A percentile compares a stretch with the other conserved stretches of the same genome.
Conservation (phyloP, 83 land plant genomes). For the Larix sibirica region DNA sequence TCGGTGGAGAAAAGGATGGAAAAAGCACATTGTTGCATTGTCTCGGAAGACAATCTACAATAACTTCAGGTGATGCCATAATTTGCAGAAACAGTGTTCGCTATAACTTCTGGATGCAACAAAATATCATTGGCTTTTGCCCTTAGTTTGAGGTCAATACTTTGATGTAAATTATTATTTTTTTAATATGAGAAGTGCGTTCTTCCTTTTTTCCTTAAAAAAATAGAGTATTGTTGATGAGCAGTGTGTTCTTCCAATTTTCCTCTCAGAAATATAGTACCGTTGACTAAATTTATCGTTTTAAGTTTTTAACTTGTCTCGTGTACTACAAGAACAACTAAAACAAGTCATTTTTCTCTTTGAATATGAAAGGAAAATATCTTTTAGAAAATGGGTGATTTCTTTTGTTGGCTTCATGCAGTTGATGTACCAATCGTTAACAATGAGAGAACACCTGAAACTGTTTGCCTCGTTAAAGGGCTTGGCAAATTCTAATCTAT, state of each 20-base stretch:
- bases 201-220: too few relatives aligned
- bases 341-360: neutral
- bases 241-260: too few relatives aligned
- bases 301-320: too few relatives aligned
- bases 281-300: too few relatives aligned
- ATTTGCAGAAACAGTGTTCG: conserved; percentile 31
- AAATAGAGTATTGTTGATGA: too few relatives aligned
- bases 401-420: conserved; percentile 4
- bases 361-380: neutral
- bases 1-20: conserved; percentile 36
- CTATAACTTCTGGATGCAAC: conserved; percentile 23
- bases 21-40: conserved; percentile 31
- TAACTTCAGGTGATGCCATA: conserved; percentile 33
- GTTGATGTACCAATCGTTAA: conserved; percentile 30
- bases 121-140: conserved; percentile 28
- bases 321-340: neutral
- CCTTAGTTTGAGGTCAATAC: conserved; percentile 25
- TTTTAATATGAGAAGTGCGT: too few relatives aligned
- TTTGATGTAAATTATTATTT: too few relatives aligned
- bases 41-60: conserved; percentile 21
- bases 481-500: conserved; percentile 17
- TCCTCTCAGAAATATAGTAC: neutral
- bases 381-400: neutral
- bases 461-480: conserved; percentile 31
- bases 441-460: conserved; percentile 30